Evolutionary conservation across 768 basidiomycete genomes (phyloP), one percentile per base, ranked within the genome.

Genomic region (Amanita subjunquillea): DNA sequence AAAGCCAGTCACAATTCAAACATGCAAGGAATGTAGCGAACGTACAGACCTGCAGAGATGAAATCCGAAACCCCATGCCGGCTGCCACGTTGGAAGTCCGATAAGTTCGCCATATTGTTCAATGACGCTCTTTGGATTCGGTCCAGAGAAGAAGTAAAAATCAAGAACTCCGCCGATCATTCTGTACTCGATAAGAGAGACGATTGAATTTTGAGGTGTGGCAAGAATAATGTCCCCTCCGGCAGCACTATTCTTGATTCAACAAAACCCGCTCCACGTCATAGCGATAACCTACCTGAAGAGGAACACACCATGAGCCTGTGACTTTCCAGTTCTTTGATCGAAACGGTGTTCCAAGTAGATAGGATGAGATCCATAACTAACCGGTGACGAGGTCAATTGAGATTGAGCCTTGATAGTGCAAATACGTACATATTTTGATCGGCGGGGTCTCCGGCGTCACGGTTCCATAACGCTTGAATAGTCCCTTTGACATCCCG

Each of bases 21-120:
- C 30, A n/a, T 10, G 15, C 12, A n/a, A 32, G 5, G 8, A 17
- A 9, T 27, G 15, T 36, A 29, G 17, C 6, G 54, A 62, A 56
- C 20, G 17, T 27, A 6, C 15, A n/a, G 60, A 82, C 72, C 78
- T 74, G 69, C 83, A 84, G 13, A 87, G 72, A 55, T 91, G 87
- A 69, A 87, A 87, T 6, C 87, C 87, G 60, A 89, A 85, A 4
- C 79, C 80, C 83, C 85, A 90, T 36, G 72, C 71, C 2, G 86
- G 87, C 61, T 82, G 80, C 78, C 84, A 82, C 29, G 77, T 78
- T 3, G 87, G 85, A 37, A 77, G 67, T 3, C 87, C 87, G 25
- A 85, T 72, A n/a, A 80, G 67, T 34, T 69, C 74, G 4, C 81
- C 77, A 58, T 89, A 86, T 63, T 90, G 87, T 55, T 83, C 75